Percentiles rank a stretch among this genome's conserved stretches.
phyloP scores from a whole-genome alignment of 352 stramenopile species.

The Aphanomyces astaci region DNA sequence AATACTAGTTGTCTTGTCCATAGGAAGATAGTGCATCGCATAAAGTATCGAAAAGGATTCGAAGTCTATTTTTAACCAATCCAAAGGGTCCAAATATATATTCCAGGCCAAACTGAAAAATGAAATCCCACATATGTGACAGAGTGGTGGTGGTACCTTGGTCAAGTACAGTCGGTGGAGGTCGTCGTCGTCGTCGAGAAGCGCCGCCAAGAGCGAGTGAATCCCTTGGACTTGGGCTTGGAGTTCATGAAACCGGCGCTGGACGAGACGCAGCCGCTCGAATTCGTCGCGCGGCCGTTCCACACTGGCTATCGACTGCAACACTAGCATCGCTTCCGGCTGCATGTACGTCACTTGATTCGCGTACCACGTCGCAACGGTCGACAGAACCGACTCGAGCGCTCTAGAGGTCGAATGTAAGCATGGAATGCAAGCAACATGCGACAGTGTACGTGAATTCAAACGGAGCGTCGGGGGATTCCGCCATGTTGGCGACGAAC shows the following conservation, averaged over 20 bases:
- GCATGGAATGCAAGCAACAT: neutral
- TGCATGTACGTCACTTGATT: conserved; percentile 24
- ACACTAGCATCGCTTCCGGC: conserved; percentile 22
- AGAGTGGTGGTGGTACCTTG: conserved; percentile 25
- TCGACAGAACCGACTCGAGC: conserved; percentile 18
- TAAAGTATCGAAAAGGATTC: too few species aligned
- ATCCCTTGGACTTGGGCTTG: conserved; percentile 30
- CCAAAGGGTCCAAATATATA: too few species aligned
- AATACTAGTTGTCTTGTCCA: too few species aligned
- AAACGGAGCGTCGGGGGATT: conserved; percentile 24
- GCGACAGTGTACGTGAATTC: conserved; percentile 29
- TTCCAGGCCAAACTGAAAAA: too few species aligned
- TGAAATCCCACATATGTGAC: too few species aligned
- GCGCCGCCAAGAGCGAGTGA: conserved; percentile 27
- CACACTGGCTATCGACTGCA: conserved; percentile 27
- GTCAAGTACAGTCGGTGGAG: conserved; percentile 32
- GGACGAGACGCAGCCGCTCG: conserved; percentile 33
- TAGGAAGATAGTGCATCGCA: too few species aligned
- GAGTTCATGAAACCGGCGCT: conserved; percentile 33
- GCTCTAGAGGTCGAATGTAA: conserved; percentile 13
- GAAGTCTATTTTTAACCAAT: too few species aligned
- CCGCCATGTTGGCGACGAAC: conserved; percentile 30
- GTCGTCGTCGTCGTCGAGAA: conserved; percentile 26
- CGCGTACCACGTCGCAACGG: neutral
- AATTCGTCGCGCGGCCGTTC: conserved; percentile 31